Conservation (phyloP, 163 green algal species). For the Scenedesmus sp. region DNA sequence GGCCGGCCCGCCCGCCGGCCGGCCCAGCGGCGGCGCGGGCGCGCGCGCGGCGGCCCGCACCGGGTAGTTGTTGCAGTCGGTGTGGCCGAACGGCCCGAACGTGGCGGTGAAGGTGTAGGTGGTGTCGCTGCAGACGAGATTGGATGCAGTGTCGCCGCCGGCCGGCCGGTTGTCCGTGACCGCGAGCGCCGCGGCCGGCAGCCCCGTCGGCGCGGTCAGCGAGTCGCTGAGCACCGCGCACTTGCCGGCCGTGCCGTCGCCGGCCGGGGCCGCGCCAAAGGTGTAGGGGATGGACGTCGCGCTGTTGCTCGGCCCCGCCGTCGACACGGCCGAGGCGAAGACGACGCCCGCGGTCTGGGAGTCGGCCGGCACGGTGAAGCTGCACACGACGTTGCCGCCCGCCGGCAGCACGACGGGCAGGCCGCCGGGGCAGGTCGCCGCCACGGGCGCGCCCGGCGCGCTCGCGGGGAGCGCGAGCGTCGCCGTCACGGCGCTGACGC, state of each 20-base stretch:
- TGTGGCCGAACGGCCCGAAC: slow-evolving; percentile 10
- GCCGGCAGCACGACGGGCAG: background rate
- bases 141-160: background rate
- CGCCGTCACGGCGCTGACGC: background rate
- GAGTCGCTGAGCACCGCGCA: slow-evolving; percentile 28
- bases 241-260: background rate
- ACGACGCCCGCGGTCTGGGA: background rate
- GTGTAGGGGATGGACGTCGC: background rate
- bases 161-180: slow-evolving; percentile 19
- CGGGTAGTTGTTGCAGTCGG: background rate
- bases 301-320: slow-evolving; percentile 2
- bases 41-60: background rate
- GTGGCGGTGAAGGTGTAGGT: slow-evolving; percentile 12
- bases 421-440: background rate
- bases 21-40: too few species aligned
- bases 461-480: too few species aligned
- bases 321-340: background rate
- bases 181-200: background rate
- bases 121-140: slow-evolving; percentile 14
- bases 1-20: too few species aligned
- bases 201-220: background rate
- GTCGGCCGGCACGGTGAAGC: background rate
- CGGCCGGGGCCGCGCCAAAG: background rate
- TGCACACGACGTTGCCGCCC: slow-evolving; percentile 3
- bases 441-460: too few species aligned